Conservation (phyloP, 352 stramenopile species). For the Globisporangium abappressorium region DNA sequence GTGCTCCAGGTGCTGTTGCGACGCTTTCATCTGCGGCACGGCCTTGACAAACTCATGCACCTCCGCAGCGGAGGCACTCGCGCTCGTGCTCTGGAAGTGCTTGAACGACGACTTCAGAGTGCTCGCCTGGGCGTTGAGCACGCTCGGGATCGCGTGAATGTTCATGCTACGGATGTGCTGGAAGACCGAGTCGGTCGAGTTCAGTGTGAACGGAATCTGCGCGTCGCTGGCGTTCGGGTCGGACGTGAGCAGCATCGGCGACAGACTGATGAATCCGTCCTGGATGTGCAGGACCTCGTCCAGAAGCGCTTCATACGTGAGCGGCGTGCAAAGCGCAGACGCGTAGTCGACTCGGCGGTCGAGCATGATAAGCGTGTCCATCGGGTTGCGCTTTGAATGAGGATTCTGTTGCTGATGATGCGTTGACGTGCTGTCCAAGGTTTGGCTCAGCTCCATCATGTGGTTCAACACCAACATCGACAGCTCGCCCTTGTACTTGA, state of each 20-base stretch:
- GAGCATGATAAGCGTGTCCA: constrained; percentile 67
- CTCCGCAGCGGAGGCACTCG: constrained; percentile 45
- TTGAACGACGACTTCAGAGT: constrained; percentile 50
- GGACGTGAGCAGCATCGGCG: constrained; percentile 35
- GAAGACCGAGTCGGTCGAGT: constrained; percentile 57
- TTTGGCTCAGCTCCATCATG: constrained; percentile 51
- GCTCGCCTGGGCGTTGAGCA: constrained; percentile 49
- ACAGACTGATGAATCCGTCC: constrained; percentile 50
- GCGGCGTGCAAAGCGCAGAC: constrained; percentile 56
- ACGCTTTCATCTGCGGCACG: constrained; percentile 57
- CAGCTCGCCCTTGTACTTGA: constrained; percentile 81
- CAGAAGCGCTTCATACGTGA: constrained; percentile 72
- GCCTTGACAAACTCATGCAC: constrained; percentile 72
- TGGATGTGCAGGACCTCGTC: constrained; percentile 62
- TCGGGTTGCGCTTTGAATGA: constrained; percentile 17
- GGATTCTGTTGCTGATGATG: background rate
- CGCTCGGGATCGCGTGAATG: constrained; percentile 45
- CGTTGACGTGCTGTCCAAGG: constrained; percentile 7
- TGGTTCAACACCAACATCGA: constrained; percentile 65
- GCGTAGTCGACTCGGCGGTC: constrained; percentile 71
- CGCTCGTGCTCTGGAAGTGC: constrained; percentile 49
- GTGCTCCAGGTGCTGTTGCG: constrained; percentile 49
- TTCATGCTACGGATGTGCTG: constrained; percentile 61
- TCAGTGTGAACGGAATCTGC: constrained; percentile 40
- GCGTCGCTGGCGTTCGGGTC: constrained; percentile 25